Base-by-base conservation (phyloP, 352 stramenopile genomes). In the Pythium graminicola region DNA sequence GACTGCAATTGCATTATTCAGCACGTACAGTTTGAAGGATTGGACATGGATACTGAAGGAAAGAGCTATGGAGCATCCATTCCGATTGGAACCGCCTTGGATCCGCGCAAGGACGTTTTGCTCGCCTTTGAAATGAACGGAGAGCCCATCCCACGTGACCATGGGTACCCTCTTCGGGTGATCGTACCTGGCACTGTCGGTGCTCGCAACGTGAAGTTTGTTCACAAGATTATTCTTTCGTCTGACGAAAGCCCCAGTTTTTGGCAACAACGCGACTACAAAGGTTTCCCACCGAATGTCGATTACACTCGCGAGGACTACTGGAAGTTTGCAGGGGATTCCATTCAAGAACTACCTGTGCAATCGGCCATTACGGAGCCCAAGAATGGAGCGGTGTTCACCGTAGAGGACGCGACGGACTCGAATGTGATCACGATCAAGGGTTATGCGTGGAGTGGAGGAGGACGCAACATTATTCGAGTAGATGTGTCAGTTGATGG, bases 121-220 rank as follows among this genome's bases (percentile, higher is more conserved):
- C 62, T 99, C n/a, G 95, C 95, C 4, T 99, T 98, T 54, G 93
- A 98, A 80, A 99, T 99, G 96, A 99, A 99, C 64, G 97, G 78
- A 7, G 76, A 90, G 57, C 77, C 76, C 5, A 87, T 96, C 41
- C 87, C 89, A 9, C 77, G 90, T 2, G 96, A 99, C 67, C 97
- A 99, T 62, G 96, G 97, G 7, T 98, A 88, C 64, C 97, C 97
- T 11, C 52, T 99, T 22, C 89, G 97, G 17, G 73, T 96, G 19
- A 96, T 99, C 38, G 92, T 99, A 7, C 97, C 97, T 6, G 97
- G 97, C 3, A 92, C 78, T 24, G 88, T 97, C 10, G 96, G 90
- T 8, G 95, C 95, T 22, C 84, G 97, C 6, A 97, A 97, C 61
- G 95, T 99, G 36, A 99, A 99, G 67, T 99, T 96, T 75, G 57